Evolutionary conservation across 2,329 filamentous ascomycete species (phyloP), one percentile per base, ranked within the genome.

Genomic region (Arachnomyces sp.): DNA sequence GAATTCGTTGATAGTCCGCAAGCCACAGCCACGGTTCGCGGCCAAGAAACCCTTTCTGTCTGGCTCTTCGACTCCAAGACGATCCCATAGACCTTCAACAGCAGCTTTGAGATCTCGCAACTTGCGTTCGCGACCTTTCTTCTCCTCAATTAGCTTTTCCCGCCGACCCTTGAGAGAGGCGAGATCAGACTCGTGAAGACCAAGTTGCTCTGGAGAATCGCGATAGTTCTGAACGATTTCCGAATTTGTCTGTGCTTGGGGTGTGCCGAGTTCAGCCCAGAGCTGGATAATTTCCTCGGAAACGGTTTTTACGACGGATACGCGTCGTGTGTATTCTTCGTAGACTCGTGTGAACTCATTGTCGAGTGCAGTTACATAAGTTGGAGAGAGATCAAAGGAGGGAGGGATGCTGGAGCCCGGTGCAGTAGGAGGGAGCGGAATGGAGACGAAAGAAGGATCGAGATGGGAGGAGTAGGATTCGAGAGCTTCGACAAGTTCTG

Each of bases 391-490:
- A 55, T 96, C 89, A 60, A 98, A 96, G 38, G 75, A 84, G 2
- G 87, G 78, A 1, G 89, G 78, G 30, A 94, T 73, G 9, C 81
- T 80, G 34, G 85, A 79, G 49, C 86, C 83, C 4, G 82, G 79
- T 1, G 77, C 78, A 2, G 83, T 88, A 0, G 90, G 90, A 2
- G 92, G 92, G 5, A 98, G 76, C 31, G 82, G 76, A 56, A 96
- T 81, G 56, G 81, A 78, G 49, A 96, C 77, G 60, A 96, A 96
- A 2, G 82, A 82, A 8, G 85, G 70, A 61, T 98, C 92, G 34
- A 98, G 83, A 60, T 96, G 92, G 7, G 86, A 94, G 1, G 92
- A 94, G 61, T 96, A 98, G 4, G 90, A 95, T 59, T 94, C 83
- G 37, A 98, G 81, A 3, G 90, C 90, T 64, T 93, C 80, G 16